Conservation (phyloP, 257 asterid genomes). For the Solanum chmielewskii region DNA sequence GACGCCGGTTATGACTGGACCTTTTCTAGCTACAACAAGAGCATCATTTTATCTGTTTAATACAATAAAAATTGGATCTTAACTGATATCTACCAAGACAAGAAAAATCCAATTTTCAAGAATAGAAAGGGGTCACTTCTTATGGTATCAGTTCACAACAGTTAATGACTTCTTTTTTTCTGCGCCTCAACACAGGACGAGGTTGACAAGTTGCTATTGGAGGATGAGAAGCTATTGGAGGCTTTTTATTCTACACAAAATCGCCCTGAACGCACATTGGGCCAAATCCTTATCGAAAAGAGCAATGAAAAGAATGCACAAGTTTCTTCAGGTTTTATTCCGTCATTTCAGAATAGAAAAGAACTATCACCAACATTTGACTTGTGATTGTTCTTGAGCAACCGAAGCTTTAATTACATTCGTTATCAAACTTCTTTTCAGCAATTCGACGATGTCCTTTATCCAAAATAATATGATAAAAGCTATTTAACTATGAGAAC, state of each 20-base stretch:
- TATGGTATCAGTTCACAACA: neutral
- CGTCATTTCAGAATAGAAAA: neutral
- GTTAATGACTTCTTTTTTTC: neutral
- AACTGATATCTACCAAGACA: neutral
- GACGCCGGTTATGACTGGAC: neutral
- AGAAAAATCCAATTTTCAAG: neutral
- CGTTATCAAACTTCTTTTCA: neutral
- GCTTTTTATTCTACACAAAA: constrained; percentile 55
- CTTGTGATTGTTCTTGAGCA: neutral
- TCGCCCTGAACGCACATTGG: constrained; percentile 66
- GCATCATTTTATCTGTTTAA: neutral
- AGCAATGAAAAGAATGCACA: constrained; percentile 65
- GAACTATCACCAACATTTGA: neutral
- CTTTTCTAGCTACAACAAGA: neutral
- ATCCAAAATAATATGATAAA: neutral
- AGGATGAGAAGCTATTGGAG: constrained; percentile 62
- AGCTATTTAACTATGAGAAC: neutral
- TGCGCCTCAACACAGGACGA: constrained; percentile 27
- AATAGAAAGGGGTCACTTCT: neutral
- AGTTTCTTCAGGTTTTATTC: constrained; percentile 60
- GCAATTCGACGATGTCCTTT: neutral
- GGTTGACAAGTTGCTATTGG: constrained; percentile 32
- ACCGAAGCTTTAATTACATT: neutral
- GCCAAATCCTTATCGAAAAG: constrained; percentile 62
- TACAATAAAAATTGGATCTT: neutral